A percentile compares a stretch with the other conserved stretches of the same genome.
Evolutionary conservation across 1,284 basidiomycete species (phyloP).

Genomic region (Inonotus obliquus): DNA sequence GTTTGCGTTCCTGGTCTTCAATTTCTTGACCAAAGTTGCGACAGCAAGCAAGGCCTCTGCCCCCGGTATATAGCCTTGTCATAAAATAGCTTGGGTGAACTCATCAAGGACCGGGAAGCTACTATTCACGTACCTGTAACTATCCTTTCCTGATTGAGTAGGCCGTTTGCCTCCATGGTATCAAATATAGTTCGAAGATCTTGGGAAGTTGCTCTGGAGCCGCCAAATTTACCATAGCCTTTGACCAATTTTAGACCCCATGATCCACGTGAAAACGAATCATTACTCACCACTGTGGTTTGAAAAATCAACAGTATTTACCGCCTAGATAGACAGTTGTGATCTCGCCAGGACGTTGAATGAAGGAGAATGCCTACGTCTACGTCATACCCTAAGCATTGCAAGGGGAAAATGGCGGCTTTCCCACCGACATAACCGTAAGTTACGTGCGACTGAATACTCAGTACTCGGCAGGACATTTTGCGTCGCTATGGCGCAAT

Average conservation of each 20-base stretch:
- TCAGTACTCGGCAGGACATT: conserved; percentile 50
- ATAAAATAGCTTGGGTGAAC: background rate
- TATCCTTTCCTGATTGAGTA: conserved; percentile 60
- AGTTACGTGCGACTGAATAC: conserved; percentile 91
- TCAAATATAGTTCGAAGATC: conserved; percentile 69
- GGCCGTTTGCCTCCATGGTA: conserved; percentile 61
- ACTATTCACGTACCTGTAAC: conserved; percentile 54
- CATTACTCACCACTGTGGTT: conserved; percentile 83
- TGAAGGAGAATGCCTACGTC: conserved; percentile 62
- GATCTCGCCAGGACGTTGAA: background rate
- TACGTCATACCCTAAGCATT: conserved; percentile 93
- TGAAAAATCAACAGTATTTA: conserved; percentile 94
- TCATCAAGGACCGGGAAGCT: background rate
- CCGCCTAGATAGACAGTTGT: conserved; percentile 47
- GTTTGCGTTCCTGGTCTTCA: conserved; percentile 52
- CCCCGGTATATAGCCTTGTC: conserved; percentile 79
- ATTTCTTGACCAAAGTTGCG: conserved; percentile 53
- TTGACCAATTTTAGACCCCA: background rate
- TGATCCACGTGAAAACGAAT: background rate
- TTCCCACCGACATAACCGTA: conserved; percentile 96
- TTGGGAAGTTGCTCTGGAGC: conserved; percentile 64
- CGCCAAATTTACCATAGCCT: conserved; percentile 79
- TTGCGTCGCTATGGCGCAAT: background rate
- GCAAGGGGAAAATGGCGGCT: conserved; percentile 93
- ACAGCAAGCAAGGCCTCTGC: conserved; percentile 76